Base-by-base conservation (phyloP, 306 rosid species). In the Cicer pinnatifidum region DNA sequence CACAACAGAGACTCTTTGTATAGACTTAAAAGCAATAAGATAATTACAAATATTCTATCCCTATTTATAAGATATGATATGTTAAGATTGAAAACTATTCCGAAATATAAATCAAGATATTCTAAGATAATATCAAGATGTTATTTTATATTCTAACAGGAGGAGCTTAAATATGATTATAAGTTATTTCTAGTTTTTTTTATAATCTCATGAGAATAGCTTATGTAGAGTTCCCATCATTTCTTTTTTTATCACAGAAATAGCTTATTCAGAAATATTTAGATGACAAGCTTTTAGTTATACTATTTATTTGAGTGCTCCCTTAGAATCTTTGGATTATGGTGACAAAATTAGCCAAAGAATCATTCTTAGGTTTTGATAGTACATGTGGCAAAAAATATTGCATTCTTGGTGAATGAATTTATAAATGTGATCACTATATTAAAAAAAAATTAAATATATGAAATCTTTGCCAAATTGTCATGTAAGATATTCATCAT, bases 341-440 rank as follows among this genome's bases (percentile, higher is more conserved):
- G 12, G 60, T 9, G 7, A 54, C 20, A 54, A 54, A 54, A 54
- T 5, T 54, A 54, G 13, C 61, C 7, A 54, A 9, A 37, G 37
- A 20, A 9, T 53, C 37, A 20, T 56, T 12, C 39, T 20, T n/a
- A 5, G 62, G 37, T 1, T 56, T 20, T 56, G 62, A 56, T 5
- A 11, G 38, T 56, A 20, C 62, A 56, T 56, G 62, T 56, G 62
- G 23, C 23, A 23, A 20, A 56, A 38, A 56, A 11, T 2, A 20
- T 56, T 56, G 38, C 23, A 56, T 56, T 56, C 43, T 64, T 75
- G 41, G 9, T 48, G 43, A 39, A 64, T 63, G 79, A 64, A 51
- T 66, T 63, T 53, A 9, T 65, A 65, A 39, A 64, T 40, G 45
- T 68, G 28, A 68, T 19, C 69, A 6, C 48, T 57, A 57, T 59